Base-by-base conservation (phyloP, 2,329 filamentous ascomycete species). In the Colletotrichum somersetense region DNA sequence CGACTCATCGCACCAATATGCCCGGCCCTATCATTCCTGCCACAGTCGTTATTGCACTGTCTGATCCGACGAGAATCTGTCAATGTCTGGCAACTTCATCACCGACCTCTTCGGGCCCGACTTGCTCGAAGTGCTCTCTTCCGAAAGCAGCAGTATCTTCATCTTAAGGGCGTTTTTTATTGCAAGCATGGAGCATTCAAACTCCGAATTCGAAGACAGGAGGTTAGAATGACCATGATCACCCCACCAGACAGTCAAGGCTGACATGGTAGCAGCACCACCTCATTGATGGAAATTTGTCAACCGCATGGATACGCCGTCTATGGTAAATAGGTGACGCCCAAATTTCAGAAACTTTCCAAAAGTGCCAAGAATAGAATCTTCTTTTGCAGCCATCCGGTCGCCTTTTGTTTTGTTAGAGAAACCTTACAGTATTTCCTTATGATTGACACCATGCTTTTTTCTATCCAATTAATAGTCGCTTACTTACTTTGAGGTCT, bases 51-150 rank as follows among this genome's bases (percentile, higher is more conserved):
- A 12, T 30, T 4, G 62, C 62, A 16, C 18, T 64, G 48, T 26
- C 62, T 8, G 62, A 64, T 44, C 62, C 62, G n/a, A 53, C 48
- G 18, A 64, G 11, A 26, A 55, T 64, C 20, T 64, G 62, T 38
- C 62, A 55, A 14, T 64, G 62, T 18, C 23, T 23, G 23, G 23
- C 62, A 14, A 35, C 23, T 12, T 52, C 59, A 40, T 7, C 55
- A 12, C 44, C 59, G 14, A n/a, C 44, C 18, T 26, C 58, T 14
- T 26, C 35, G 3, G 16, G 20, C 18, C 20, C 62, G 50, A 64
- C 50, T 26, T 64, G 62, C 50, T 5, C 38, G 1, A 64, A 44
- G 7, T 64, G 62, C 26, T 50, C 26, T 30, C 50, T 44, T 33
- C 62, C 62, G 23, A 55, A 64, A 20, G n/a, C 62, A 7, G 48